Base-by-base conservation (phyloP, 2,329 filamentous ascomycete genomes). In the Cryphonectria naterciae region DNA sequence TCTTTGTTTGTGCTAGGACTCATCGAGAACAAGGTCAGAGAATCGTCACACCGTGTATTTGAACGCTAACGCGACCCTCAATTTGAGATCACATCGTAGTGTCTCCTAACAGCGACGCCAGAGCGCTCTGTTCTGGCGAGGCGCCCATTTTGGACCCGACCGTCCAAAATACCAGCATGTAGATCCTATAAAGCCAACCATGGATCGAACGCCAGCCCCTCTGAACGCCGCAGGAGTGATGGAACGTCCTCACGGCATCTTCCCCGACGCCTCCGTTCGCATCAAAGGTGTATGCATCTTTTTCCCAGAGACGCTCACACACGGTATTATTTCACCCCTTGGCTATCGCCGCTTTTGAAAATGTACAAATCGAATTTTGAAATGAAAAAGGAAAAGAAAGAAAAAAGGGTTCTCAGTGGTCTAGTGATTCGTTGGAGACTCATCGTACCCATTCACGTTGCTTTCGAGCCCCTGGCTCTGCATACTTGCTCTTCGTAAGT, bases 401-500 rank as follows among this genome's bases (percentile, higher is more conserved):
- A 4, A 41, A 25, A 49, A 49, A 49, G 22, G 19, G n/a, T 17
- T 35, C 1, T n/a, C 19, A 39, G n/a, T 2, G 1, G 32, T 62
- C 67, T 65, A 52, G 19, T 4, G 28, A 46, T 17, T 41, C 13
- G 10, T 19, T 60, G 65, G 25, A 58, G 37, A 56, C 15, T 37
- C 25, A 8, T 37, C 35, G n/a, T 17, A 35, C 8, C 58, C 70
- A 22, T 41, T 35, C n/a, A 61, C 37, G 1, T 46, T 54, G 25
- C 62, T 25, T 32, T 66, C 68, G 28, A 68, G 41, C 17, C 67
- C 61, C 19, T 70, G 64, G 37, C 68, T 67, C 58, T 70, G 68
- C 61, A 66, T 70, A 62, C 77, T 78, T n/a, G 82, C 83, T 65
- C 83, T 80, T 58, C 83, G 82, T 19, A 88, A 78, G 73, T 87